Base-by-base conservation (phyloP, 495 filamentous ascomycete genomes). In the Daldinia vernicosa region DNA sequence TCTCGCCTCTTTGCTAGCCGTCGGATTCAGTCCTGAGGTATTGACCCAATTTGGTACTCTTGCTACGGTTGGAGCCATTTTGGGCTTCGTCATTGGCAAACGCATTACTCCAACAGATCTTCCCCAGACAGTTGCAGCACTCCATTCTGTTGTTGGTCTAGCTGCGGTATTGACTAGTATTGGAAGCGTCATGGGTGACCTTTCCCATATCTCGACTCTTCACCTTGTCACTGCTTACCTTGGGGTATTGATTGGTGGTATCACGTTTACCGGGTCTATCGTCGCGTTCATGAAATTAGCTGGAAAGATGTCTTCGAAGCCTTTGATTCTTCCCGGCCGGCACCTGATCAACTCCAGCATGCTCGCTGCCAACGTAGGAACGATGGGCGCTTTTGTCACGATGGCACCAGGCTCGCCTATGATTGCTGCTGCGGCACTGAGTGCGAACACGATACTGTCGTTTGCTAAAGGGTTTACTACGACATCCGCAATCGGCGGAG, bases 391-490 rank as follows among this genome's bases (percentile, higher is more conserved):
- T 8, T 95, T 95, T 72, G 72, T 95, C 0, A 88, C 91, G 8
- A 87, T 92, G 86, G 92, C 91, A 0, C 90, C 92, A 0, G 91
- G 86, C 1, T 86, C 88, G 14, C 91, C 91, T 0, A 80, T 86
- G 27, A 91, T 95, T 64, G 92, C 91, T 45, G 91, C 91, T 14
- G 85, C 84, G 6, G 92, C 90, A 51, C 82, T 94, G 1, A 86
- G 88, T 60, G 89, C 89, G 63, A 95, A 90, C 76, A 89, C 91
- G 1, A 79, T 85, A 1, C 85, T 95, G 12, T 92, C 90, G 51
- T 95, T 95, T 82, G 70, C 91, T 63, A 93, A 95, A 74, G 92
- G 92, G 4, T 93, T 85, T 70, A 95, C 92, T 11, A 93, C 92
- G 2, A 95, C 92, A 0, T 83, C 92, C 33, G 91, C 90, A 9